phyloP scores from a whole-genome alignment of 2,329 filamentous ascomycete species.

The Juglanconis juglandina region DNA sequence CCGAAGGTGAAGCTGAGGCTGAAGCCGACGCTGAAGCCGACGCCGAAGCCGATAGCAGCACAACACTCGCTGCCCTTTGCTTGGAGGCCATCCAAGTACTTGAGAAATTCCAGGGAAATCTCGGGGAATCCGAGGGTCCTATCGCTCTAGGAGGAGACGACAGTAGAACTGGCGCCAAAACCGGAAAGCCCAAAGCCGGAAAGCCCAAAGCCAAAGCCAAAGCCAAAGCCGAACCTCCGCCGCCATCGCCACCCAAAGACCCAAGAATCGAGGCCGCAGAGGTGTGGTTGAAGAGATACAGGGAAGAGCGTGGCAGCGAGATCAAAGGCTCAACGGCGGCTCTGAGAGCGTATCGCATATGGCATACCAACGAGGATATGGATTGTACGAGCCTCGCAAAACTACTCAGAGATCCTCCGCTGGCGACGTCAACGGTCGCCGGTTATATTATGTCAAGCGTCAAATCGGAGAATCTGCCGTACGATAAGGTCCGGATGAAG shows the following conservation, averaged over 20 bases:
- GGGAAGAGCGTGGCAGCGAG: slow-evolving; percentile 23
- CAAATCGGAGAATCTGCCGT: slow-evolving; percentile 47
- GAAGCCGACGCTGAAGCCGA: background rate
- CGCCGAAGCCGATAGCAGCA: background rate
- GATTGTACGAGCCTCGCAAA: slow-evolving; percentile 46
- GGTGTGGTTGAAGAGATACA: slow-evolving; percentile 34
- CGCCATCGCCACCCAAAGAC: slow-evolving; percentile 31
- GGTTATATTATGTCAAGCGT: slow-evolving; percentile 59
- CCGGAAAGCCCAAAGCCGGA: background rate
- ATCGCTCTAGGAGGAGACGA: background rate
- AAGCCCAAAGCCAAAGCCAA: slow-evolving; percentile 6
- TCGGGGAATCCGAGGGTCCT: background rate
- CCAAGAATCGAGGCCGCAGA: slow-evolving; percentile 43
- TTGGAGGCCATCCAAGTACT: background rate
- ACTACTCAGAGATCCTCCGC: slow-evolving; percentile 58
- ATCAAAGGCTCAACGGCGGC: slow-evolving; percentile 28
- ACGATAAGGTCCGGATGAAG: slow-evolving; percentile 42
- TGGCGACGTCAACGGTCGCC: slow-evolving; percentile 53
- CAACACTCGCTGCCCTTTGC: background rate
- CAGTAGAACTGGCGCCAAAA: background rate
- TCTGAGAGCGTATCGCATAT: slow-evolving; percentile 62
- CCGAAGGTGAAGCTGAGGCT: slow-evolving; percentile 18
- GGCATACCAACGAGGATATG: slow-evolving; percentile 53
- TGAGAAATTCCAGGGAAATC: background rate
- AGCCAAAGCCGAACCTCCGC: slow-evolving; percentile 8